These are phyloP conservation scores for Conticribra guillardii DNA, from an alignment of 108 stramenopile species.

Conservation along the genomic window DNA sequence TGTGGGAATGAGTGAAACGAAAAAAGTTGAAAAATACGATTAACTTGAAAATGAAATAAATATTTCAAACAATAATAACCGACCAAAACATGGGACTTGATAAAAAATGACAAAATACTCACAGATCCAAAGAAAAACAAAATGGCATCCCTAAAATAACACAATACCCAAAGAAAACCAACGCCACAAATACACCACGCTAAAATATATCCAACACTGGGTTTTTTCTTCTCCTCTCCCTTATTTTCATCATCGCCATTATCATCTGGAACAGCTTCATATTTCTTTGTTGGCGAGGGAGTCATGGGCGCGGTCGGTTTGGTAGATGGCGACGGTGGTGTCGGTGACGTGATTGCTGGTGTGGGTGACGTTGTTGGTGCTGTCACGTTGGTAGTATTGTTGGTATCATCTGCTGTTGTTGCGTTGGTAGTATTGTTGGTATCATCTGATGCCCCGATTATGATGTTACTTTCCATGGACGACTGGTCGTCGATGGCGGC, in stretches of 20 bases:
- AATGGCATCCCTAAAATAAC: slow-evolving; percentile 37
- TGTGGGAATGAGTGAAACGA: background rate
- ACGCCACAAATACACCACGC: background rate
- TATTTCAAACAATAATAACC: background rate
- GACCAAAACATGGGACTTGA: too few species aligned
- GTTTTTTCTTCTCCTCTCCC: slow-evolving; percentile 2
- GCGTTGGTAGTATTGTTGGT: too few species aligned
- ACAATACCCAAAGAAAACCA: slow-evolving; percentile 15
- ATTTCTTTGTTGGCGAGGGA: slow-evolving; percentile 29
- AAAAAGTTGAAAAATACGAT: background rate
- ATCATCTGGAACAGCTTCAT: slow-evolving; percentile 24
- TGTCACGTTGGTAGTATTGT: too few species aligned
- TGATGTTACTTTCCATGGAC: too few species aligned
- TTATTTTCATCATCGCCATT: slow-evolving; percentile 6
- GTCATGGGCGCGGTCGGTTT: slow-evolving; percentile 10
- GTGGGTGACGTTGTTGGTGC: too few species aligned
- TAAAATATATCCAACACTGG: slow-evolving; percentile 2
- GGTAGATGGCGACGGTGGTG: background rate
- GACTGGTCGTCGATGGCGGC: too few species aligned
- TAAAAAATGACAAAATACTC: slow-evolving; percentile 3
- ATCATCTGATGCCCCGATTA: too few species aligned
- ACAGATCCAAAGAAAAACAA: slow-evolving; percentile 40
- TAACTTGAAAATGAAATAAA: background rate
- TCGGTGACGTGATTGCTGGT: too few species aligned
- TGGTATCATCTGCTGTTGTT: too few species aligned